A percentile compares a stretch with the other conserved stretches of the same genome.
Conservation (phyloP, 192 early-diverging fungal species). For the Neocallimastix lanati region DNA sequence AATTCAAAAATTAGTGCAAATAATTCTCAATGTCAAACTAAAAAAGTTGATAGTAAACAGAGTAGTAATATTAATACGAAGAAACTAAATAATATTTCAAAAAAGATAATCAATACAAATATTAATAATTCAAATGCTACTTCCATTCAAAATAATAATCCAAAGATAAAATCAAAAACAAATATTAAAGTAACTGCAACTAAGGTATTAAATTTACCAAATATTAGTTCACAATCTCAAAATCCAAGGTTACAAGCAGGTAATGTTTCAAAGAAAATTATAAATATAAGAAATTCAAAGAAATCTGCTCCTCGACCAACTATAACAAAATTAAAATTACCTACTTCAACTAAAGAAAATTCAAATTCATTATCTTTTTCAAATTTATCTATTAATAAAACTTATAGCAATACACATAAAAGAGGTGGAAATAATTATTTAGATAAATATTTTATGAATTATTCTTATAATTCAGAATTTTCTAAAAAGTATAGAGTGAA, state of each 20-base stretch:
- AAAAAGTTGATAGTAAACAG: not conserved
- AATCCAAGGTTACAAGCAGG: not conserved
- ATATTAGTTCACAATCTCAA: not conserved
- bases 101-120: not conserved
- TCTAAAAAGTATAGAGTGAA: constrained; percentile 15
- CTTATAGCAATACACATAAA: not conserved
- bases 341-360: not conserved
- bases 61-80: not conserved
- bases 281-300: not conserved
- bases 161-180: not conserved
- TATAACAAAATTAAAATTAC: not conserved
- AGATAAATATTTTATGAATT: not conserved
- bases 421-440: not conserved
- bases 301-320: not conserved
- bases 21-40: not conserved
- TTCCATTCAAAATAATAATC: not conserved
- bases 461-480: not conserved
- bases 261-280: not conserved
- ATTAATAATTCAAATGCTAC: not conserved
- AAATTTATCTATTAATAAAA: not conserved
- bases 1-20: not conserved
- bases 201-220: not conserved
- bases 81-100: not conserved
- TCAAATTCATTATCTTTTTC: not conserved
- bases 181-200: not conserved